Conservation (phyloP, 148 eudicot genomes). For the Rhododendron williamsianum region DNA sequence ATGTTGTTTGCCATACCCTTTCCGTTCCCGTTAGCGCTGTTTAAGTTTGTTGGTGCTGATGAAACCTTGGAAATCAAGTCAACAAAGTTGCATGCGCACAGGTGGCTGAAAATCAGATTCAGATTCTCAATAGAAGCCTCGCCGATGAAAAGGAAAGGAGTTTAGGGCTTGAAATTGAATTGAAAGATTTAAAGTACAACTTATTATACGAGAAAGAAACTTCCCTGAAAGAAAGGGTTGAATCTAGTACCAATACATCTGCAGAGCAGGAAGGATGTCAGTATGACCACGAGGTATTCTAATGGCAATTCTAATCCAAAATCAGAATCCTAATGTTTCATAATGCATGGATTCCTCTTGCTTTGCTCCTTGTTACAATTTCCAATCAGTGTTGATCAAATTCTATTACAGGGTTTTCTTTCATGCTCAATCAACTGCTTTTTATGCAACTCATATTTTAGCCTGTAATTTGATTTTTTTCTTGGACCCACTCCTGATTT, state of each 20-base stretch:
- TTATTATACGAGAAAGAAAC: slow-evolving; percentile 22
- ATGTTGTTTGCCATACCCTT: background rate
- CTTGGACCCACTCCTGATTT: background rate
- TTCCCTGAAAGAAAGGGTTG: slow-evolving; percentile 16
- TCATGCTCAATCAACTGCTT: background rate
- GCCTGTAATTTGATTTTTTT: background rate
- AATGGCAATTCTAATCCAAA: background rate
- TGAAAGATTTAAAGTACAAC: slow-evolving; percentile 35
- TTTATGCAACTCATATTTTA: background rate
- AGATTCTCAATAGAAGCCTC: slow-evolving; percentile 32
- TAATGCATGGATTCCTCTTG: background rate
- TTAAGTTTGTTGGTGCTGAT: slow-evolving; percentile 6
- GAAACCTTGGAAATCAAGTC: background rate
- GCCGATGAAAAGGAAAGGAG: slow-evolving; percentile 25
- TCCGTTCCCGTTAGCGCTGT: background rate
- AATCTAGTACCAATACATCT: slow-evolving; percentile 10
- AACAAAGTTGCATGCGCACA: slow-evolving; percentile 20
- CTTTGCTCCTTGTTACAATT: background rate
- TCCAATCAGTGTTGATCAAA: background rate
- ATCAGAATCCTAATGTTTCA: background rate
- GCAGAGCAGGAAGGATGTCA: slow-evolving; percentile 17
- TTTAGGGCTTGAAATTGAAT: slow-evolving; percentile 39
- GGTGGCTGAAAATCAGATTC: slow-evolving; percentile 55
- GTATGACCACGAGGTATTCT: slow-evolving; percentile 24
- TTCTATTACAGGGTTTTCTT: slow-evolving; percentile 1